Base-by-base conservation (phyloP, 2,329 filamentous ascomycete species). In the Hypoxylon sp. region DNA sequence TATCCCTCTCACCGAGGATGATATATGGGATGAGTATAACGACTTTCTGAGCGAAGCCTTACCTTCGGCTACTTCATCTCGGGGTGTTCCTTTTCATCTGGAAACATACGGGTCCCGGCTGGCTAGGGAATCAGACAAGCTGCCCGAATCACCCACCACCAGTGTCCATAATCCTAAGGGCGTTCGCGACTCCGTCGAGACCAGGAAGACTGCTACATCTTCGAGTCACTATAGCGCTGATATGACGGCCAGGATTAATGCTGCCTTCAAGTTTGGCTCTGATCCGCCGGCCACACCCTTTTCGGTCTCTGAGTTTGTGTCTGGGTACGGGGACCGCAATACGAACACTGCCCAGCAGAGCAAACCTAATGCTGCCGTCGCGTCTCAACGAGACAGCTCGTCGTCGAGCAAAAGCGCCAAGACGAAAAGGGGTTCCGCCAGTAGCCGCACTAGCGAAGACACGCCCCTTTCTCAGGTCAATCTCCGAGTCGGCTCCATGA, bases 11-110 rank as follows among this genome's bases (percentile, higher is more conserved):
- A 85, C 79, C 1, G 90, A 96, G 64, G 94, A 97, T 67, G 94
- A 97, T 70, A 83, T 97, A 1, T 98, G 94, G 94, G 88, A 93
- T 48, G 94, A 96, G 74, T 97, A 96, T 70, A 88, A 98, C 64
- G 94, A 97, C 67, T 78, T 97, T 10, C 83, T 97, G 50, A 90
- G 90, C 48, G 88, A 91, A 9, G 75, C 75, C 1, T 80, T 81
- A 2, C 75, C 76, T 1, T 86, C 84, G 0, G 77, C 81, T 4
- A 82, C 80, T 1, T 86, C 84, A 0, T 87, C 86, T 0, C 78
- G 79, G 21, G 83, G 82, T 0, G 71, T 79, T 52, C 80, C 86
- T 18, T 83, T 87, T 68, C 79, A 83, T 61, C 78, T 85, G 10
- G 82, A 86, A 63, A 76, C 72, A 1, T 81, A 81, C 45, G 73